Conservation (phyloP, 495 filamentous ascomycete genomes). For the Neurospora tetrasperma region DNA sequence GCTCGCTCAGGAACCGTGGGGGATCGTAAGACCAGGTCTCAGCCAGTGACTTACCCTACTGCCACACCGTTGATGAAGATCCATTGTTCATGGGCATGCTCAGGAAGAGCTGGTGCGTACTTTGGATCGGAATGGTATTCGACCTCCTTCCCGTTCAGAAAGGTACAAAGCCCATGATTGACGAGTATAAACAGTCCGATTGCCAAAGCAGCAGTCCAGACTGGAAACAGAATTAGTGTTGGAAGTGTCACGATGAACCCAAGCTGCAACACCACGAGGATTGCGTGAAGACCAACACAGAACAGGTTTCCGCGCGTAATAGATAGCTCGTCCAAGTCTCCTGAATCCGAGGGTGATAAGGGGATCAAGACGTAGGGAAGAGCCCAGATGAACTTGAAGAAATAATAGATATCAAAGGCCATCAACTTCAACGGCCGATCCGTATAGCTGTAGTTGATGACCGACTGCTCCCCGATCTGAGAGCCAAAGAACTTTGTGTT, state of each 20-base stretch:
- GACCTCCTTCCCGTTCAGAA: conserved; percentile 38
- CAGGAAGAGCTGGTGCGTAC: conserved; percentile 29
- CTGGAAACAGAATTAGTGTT: conserved; percentile 35
- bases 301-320: conserved; percentile 38
- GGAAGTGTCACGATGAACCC: conserved; percentile 41
- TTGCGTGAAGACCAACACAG: conserved; percentile 39
- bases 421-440: conserved; percentile 47
- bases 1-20: neutral
- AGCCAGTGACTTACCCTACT: conserved; percentile 37
- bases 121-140: conserved; percentile 33
- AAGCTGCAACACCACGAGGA: conserved; percentile 43
- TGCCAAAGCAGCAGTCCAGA: conserved; percentile 35
- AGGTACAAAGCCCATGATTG: conserved; percentile 41
- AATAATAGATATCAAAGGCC: conserved; percentile 42
- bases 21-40: neutral
- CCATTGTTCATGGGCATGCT: conserved; percentile 55
- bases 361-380: conserved; percentile 46
- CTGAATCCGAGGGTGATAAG: conserved; percentile 37
- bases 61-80: conserved; percentile 65
- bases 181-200: conserved; percentile 27
- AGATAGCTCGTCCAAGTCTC: conserved; percentile 48
- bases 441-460: conserved; percentile 49
- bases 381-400: conserved; percentile 38
- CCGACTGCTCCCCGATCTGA: conserved; percentile 38
- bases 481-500: conserved; percentile 36